phyloP scores from a whole-genome alignment of 129 eudicot species.

The Flaveria ramosissima region DNA sequence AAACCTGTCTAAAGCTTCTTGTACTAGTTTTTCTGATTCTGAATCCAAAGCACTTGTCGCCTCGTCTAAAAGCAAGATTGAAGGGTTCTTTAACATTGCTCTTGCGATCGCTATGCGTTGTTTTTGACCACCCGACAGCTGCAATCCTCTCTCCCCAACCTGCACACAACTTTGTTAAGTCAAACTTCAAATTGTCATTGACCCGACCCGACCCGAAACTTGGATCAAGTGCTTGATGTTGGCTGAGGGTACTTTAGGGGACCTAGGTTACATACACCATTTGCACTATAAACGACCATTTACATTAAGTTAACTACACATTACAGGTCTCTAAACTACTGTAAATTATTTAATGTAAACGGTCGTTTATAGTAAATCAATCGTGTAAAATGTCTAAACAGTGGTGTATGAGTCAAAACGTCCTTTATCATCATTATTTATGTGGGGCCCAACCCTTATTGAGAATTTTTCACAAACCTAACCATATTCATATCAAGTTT shows the following conservation, averaged over 20 bases:
- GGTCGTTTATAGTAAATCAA: too few species aligned
- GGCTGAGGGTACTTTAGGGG: too few species aligned
- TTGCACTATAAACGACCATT: too few species aligned
- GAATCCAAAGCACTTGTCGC: constrained; percentile 98
- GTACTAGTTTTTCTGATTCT: constrained; percentile 93
- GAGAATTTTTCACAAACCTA: neutral
- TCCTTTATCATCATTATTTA: neutral
- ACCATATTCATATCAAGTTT: constrained; percentile 5
- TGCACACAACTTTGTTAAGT: constrained; percentile 23
- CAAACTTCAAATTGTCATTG: neutral
- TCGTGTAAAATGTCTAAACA: too few species aligned
- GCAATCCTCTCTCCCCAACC: constrained; percentile 99
- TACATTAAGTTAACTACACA: too few species aligned
- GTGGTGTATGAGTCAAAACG: too few species aligned
- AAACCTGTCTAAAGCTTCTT: constrained; percentile 92
- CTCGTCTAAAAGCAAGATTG: constrained; percentile 87
- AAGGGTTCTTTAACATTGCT: constrained; percentile 96
- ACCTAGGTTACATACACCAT: too few species aligned
- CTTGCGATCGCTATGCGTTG: constrained; percentile 95
- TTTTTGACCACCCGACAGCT: constrained; percentile 96
- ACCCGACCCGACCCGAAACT: neutral
- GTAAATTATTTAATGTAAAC: too few species aligned
- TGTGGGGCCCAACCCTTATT: neutral
- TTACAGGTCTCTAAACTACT: too few species aligned
- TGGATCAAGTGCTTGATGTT: neutral